Evolutionary conservation across 2,329 filamentous ascomycete genomes (phyloP), one percentile per base, ranked within the genome.

Genomic region (Cladosporium sphaerospermum): DNA sequence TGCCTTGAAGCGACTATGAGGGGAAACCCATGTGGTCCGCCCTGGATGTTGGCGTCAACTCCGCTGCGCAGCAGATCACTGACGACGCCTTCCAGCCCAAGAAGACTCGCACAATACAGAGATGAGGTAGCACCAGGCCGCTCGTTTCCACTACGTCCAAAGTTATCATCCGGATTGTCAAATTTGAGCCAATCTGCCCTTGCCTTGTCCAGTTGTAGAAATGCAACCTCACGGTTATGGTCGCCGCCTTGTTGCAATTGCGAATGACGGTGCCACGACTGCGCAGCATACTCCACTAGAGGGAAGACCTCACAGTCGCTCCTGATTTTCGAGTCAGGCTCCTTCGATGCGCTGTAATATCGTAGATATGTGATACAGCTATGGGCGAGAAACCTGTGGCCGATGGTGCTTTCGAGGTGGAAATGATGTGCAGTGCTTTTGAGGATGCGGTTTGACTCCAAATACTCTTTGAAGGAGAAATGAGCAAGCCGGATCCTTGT

Each of bases 391-490:
- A 54, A 52, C 9, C 47, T 32, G 36, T 60, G 56, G 32, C 34
- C 56, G 14, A 7, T 34, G 2, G 33, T 13, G 39, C 19, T 40
- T 4, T 57, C 46, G n/a, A 59, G 57, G 33, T 52, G 32, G 37
- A 57, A 60, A n/a, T 53, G 18, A 14, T 44, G 45, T 3, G 53
- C 53, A 36, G 31, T 34, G 28, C 56, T 50, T 34, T 48, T 36
- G 8, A 53, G 18, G 33, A 59, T 57, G 4, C 57, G 55, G 13
- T 53, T 23, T 10, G 59, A 62, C 14, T 56, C 53, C 11, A 64
- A 54, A 45, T 64, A 62, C 36, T 64, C 58, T 39, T 62, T 56
- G 2, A 64, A 58, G 3, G 59, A 60, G 48, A 61, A 62, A 53
- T 64, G 60, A 4, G 60, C 60, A 2, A 63, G 57, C 23, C 54